Evolutionary conservation across 23 red algal species (phyloP), one percentile per base, ranked within the genome.

Genomic region (Agarophyton chilense): DNA sequence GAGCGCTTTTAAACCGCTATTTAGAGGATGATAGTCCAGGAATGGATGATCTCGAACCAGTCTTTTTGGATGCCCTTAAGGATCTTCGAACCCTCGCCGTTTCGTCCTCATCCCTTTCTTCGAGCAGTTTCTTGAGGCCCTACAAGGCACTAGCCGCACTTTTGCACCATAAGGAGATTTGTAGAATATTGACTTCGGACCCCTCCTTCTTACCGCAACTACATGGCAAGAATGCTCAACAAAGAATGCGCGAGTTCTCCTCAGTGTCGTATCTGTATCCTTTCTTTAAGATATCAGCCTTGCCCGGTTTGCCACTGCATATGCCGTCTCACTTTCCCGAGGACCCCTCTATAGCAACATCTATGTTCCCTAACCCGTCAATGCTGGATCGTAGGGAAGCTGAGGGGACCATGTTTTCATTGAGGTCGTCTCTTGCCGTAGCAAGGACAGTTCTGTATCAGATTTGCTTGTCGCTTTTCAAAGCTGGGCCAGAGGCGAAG

Each of bases 251-350:
- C 31, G 19, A 62, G 52, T 86, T 84, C 40, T 55, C 70, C 24
- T 45, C 40, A 14, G 25, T 87, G 24, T 75, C 76, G 7, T 91
- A 72, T 75, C 36, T 98, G 62, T 84, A 83, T 42, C 90, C 95
- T 10, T 98, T 94, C 63, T 94, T 98, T 46, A 55, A 74, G 32
- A 73, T 93, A 38, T 94, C 91, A 33, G 95, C 91, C 35, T 70
- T 98, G 78, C 92, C 88, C 19, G 88, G 88, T 46, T 55, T 82
- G 21, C 88, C 88, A 18, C 28, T 91, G 25, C 76, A 82, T 29
- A 44, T 61, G 88, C 75, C 77, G 36, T 49, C 76, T 51, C 76
- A 63, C 10, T 57, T 81, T 74, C 81, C 77, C 16, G 94, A 96
- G 60, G 95, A 98, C 72, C 87, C 88, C 19, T 41, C 55, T 28